Evolutionary conservation across 2,329 filamentous ascomycete genomes (phyloP).

Genomic region (Pseudogymnoascus sp.): DNA sequence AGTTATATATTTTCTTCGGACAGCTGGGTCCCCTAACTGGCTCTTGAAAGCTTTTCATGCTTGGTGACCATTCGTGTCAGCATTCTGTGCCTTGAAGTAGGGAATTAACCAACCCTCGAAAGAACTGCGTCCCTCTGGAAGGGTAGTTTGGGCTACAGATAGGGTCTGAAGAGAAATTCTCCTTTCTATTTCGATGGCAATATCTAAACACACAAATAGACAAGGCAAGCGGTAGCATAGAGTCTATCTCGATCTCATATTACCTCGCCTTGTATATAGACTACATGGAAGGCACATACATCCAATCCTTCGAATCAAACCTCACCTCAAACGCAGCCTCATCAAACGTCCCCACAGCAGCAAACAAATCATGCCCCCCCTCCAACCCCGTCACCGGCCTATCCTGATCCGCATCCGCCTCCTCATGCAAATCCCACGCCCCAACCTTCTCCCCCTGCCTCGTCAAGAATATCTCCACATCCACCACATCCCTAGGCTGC

Average conservation of each 20-base stretch:
- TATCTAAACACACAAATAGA: background rate
- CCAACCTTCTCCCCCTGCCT: slow-evolving; percentile 52
- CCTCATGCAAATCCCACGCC: slow-evolving; percentile 67
- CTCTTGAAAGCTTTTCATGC: background rate
- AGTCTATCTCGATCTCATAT: background rate
- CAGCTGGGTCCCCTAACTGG: background rate
- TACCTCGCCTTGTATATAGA: background rate
- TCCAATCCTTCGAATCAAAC: slow-evolving; percentile 52
- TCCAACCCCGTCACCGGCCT: slow-evolving; percentile 58
- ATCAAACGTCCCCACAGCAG: slow-evolving; percentile 63
- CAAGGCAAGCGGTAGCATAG: background rate
- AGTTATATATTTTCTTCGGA: background rate
- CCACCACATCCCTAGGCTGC: slow-evolving; percentile 27
- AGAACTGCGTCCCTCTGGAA: background rate
- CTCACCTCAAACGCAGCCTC: slow-evolving; percentile 59
- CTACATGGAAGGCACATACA: slow-evolving; percentile 33
- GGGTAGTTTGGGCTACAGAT: too few species aligned
- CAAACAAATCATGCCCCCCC: slow-evolving; percentile 62
- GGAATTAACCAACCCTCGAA: background rate
- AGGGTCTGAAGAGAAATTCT: background rate
- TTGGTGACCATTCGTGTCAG: background rate
- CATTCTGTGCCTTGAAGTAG: background rate
- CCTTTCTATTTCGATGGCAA: background rate
- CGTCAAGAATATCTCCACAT: slow-evolving; percentile 62
- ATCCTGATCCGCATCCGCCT: slow-evolving; percentile 56